phyloP scores from a whole-genome alignment of 164 flowering plant species.

The Stephania japonica region DNA sequence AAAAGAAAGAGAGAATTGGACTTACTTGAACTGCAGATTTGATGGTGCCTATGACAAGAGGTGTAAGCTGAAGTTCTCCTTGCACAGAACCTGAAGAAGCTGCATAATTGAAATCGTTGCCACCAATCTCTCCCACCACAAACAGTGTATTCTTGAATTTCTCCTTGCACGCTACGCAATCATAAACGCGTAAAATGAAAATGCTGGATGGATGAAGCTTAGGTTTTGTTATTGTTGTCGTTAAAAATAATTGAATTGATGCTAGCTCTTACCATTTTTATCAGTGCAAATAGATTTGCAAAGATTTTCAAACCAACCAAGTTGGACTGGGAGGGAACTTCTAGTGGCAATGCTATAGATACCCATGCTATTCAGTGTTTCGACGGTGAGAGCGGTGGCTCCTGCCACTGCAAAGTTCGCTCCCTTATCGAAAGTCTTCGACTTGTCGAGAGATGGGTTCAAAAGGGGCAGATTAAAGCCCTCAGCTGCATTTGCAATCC shows the following conservation, averaged over 20 bases:
- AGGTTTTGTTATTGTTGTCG: too few species aligned
- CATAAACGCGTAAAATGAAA: not conserved
- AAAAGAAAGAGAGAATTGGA: not conserved
- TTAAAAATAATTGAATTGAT: too few species aligned
- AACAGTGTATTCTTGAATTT: conserved; percentile 22
- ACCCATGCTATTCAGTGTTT: not conserved
- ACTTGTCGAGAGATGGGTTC: not conserved
- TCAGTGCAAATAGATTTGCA: not conserved
- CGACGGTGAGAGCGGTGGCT: conserved; percentile 3
- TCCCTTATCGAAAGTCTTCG: not conserved
- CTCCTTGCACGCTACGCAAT: conserved; percentile 16
- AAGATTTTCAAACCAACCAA: conserved; percentile 13
- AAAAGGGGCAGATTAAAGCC: conserved; percentile 13
- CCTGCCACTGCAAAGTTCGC: conserved; percentile 14
- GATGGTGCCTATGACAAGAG: conserved; percentile 18
- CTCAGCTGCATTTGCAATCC: conserved; percentile 8
- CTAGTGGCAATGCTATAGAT: not conserved
- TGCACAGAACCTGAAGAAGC: not conserved
- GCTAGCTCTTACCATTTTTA: not conserved
- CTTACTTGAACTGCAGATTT: conserved; percentile 23
- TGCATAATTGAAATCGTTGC: conserved; percentile 30
- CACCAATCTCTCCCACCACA: conserved; percentile 37
- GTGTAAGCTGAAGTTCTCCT: conserved; percentile 18
- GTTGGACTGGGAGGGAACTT: conserved; percentile 11
- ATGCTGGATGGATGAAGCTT: too few species aligned